A percentile compares a stretch with the other conserved stretches of the same genome.
phyloP scores from a whole-genome alignment of 2,329 filamentous ascomycete species.

The Talaromyces sp. region DNA sequence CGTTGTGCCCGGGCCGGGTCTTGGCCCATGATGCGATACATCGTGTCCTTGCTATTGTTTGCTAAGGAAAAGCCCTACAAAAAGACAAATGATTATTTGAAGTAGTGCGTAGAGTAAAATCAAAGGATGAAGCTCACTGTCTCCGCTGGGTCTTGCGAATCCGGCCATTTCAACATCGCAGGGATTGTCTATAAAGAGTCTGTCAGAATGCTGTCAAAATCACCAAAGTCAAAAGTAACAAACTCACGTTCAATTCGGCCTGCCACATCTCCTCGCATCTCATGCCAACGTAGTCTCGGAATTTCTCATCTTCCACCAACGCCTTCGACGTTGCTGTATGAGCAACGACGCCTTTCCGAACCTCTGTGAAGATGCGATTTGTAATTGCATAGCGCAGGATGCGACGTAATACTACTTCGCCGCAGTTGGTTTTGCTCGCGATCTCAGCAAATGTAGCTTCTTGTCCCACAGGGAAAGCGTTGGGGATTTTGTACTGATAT shows the following conservation, averaged over 20 bases:
- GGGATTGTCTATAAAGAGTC: background rate
- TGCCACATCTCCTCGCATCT: constrained; percentile 8
- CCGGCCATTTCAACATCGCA: constrained; percentile 7
- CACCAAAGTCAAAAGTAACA: background rate
- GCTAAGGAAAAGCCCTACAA: constrained; percentile 5
- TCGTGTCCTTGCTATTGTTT: background rate
- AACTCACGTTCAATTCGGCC: constrained; percentile 1
- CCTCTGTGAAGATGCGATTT: constrained; percentile 4
- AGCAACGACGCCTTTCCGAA: constrained; percentile 2
- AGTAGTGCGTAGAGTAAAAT: background rate
- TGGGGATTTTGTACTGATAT: background rate
- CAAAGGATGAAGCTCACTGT: background rate
- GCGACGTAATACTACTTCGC: background rate
- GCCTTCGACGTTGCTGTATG: constrained; percentile 7
- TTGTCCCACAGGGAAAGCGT: background rate
- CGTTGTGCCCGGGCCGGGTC: constrained; percentile 4
- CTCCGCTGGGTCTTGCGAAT: constrained; percentile 5
- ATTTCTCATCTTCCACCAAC: background rate
- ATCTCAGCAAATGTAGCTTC: constrained; percentile 6
- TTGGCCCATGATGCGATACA: background rate
- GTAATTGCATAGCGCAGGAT: constrained; percentile 8
- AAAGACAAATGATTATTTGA: background rate
- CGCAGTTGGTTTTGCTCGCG: background rate
- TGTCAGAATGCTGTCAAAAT: background rate
- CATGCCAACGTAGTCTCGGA: constrained; percentile 8